Percentiles rank a stretch among this genome's conserved stretches.
Conservation (phyloP, 805 yeast species). For the Ogataea sp. region DNA sequence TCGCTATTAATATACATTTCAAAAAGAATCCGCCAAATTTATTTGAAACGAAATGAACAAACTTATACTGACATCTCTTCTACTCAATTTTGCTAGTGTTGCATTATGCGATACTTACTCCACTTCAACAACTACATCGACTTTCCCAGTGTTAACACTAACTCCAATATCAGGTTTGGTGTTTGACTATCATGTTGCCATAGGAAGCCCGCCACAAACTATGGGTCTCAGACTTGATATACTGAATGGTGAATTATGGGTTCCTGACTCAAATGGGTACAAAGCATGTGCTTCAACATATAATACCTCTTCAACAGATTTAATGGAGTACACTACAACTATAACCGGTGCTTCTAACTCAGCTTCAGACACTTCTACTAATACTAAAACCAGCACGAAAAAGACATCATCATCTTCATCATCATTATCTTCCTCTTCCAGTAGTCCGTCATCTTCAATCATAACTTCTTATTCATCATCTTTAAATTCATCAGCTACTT, state of each 20-base stretch:
- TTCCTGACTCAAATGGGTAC: constrained; percentile 17
- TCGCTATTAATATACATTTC: no score
- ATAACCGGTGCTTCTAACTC: neutral
- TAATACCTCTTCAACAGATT: neutral
- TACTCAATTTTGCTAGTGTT: no score
- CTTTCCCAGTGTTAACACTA: constrained; percentile 10
- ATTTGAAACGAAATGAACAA: no score
- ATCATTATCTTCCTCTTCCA: neutral
- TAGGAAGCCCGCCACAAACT: constrained; percentile 19
- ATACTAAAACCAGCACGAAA: neutral
- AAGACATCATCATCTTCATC: neutral
- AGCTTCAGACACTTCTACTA: neutral
- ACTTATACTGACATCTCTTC: neutral
- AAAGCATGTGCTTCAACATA: constrained; percentile 11
- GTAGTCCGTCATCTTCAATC: neutral
- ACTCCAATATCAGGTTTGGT: constrained; percentile 7
- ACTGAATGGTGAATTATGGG: constrained; percentile 21
- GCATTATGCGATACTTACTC: neutral
- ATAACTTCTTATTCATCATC: neutral
- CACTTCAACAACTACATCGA: neutral
- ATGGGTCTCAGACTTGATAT: constrained; percentile 22
- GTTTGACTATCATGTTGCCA: constrained; percentile 15
- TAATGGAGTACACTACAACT: neutral
- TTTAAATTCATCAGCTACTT: neutral
- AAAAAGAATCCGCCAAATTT: no score